Conservation (phyloP, 179 eudicot genomes). For the Corrigiola litoralis region DNA sequence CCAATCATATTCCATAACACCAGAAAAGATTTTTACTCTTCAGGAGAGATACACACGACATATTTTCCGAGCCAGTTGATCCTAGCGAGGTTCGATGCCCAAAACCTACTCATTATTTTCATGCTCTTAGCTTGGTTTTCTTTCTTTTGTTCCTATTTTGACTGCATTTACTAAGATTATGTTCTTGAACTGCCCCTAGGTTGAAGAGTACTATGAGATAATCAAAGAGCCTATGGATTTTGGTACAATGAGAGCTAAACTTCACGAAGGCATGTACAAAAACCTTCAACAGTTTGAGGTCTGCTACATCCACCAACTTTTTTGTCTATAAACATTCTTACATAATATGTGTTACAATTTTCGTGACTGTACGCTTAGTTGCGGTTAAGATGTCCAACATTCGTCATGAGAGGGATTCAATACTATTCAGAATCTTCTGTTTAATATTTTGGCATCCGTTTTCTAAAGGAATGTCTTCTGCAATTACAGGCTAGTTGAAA, state of each 20-base stretch:
- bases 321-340: not conserved
- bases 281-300: conserved; percentile 79
- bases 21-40: not conserved
- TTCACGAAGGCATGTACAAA: conserved; percentile 76
- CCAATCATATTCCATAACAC: not conserved
- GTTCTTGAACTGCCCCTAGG: conserved; percentile 28
- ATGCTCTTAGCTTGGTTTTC: not conserved
- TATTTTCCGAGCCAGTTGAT: conserved; percentile 87
- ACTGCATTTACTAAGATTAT: not conserved
- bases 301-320: not conserved
- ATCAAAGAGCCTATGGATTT: conserved; percentile 90
- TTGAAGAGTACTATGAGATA: conserved; percentile 74
- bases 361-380: no score
- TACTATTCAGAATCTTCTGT: no score
- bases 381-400: no score
- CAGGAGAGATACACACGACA: conserved; percentile 70
- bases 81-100: conserved; percentile 55
- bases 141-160: not conserved
- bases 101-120: not conserved
- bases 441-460: no score
- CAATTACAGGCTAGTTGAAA: no score
- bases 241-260: conserved; percentile 91
- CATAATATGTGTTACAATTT: not conserved
- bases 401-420: no score
- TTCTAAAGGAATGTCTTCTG: no score